Conservation (phyloP, 768 basidiomycete species). For the Collybia nuda region DNA sequence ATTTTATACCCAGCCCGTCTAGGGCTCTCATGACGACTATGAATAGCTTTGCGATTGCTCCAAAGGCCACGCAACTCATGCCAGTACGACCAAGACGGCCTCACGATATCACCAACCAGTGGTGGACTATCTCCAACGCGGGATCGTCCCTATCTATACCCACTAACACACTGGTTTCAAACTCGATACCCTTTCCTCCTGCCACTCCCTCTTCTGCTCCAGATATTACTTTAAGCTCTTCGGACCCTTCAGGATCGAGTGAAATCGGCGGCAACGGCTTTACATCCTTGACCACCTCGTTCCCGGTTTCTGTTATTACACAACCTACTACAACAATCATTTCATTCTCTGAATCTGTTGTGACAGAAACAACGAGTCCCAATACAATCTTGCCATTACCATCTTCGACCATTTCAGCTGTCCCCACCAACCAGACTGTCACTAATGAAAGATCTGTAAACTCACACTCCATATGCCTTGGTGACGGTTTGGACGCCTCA, state of each 20-base stretch:
- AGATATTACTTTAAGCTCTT: background rate
- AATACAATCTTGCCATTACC: constrained; percentile 11
- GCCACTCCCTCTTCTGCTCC: background rate
- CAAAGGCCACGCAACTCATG: constrained; percentile 3
- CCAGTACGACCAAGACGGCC: constrained; percentile 16
- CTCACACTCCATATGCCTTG: constrained; percentile 52
- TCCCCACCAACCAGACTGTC: constrained; percentile 24
- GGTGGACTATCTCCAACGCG: constrained; percentile 4
- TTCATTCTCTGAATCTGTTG: constrained; percentile 33
- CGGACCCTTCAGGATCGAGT: background rate
- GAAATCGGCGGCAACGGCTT: too few relatives aligned
- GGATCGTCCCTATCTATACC: constrained; percentile 4
- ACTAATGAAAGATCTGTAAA: constrained; percentile 17
- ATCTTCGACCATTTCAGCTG: constrained; percentile 19
- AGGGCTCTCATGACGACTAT: constrained; percentile 15
- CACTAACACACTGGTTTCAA: constrained; percentile 1
- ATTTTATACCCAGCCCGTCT: constrained; percentile 17
- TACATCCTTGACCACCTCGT: constrained; percentile 27
- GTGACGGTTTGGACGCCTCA: constrained; percentile 62
- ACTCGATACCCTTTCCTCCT: constrained; percentile 8
- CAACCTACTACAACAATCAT: constrained; percentile 41
- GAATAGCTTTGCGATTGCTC: constrained; percentile 10
- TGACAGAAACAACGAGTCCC: constrained; percentile 15
- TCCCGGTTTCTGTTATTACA: constrained; percentile 38
- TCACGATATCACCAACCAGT: constrained; percentile 4